Percentiles rank a stretch among this genome's conserved stretches.
Conservation (phyloP, 2,329 filamentous ascomycete species). For the Cyphellophora europaea region DNA sequence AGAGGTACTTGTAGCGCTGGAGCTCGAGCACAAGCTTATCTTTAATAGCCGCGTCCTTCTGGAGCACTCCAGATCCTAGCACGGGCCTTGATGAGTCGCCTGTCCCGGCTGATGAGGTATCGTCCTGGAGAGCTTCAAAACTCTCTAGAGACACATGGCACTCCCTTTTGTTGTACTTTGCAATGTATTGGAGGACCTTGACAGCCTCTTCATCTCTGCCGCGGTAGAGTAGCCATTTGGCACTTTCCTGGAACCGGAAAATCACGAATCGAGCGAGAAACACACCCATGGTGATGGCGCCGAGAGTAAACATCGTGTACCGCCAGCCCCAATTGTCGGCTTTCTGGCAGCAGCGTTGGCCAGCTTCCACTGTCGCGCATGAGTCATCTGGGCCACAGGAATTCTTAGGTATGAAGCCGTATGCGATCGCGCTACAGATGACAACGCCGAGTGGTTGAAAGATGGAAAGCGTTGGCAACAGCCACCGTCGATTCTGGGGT, state of each 20-base stretch:
- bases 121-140: too few species aligned
- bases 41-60: constrained; percentile 20
- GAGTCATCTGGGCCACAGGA: constrained; percentile 24
- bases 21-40: constrained; percentile 31
- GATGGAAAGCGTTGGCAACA: constrained; percentile 70
- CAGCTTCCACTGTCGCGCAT: constrained; percentile 7
- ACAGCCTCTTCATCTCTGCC: constrained; percentile 72
- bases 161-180: constrained; percentile 58
- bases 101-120: background rate
- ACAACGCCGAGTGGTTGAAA: constrained; percentile 84
- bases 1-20: constrained; percentile 35
- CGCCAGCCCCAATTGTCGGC: constrained; percentile 29
- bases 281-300: constrained; percentile 65
- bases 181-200: constrained; percentile 69
- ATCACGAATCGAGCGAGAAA: constrained; percentile 69
- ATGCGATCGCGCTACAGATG: constrained; percentile 47
- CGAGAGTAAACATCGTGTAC: constrained; percentile 59
- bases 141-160: too few species aligned
- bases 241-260: constrained; percentile 76
- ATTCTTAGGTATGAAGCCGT: constrained; percentile 66
- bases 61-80: constrained; percentile 24
- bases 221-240: constrained; percentile 71
- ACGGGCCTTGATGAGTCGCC: constrained; percentile 23
- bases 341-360: constrained; percentile 10
- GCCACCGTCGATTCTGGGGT: constrained; percentile 59